Evolutionary conservation across 1,284 basidiomycete genomes (phyloP), one percentile per base, ranked within the genome.

Genomic region (Sporisorium scitamineum): DNA sequence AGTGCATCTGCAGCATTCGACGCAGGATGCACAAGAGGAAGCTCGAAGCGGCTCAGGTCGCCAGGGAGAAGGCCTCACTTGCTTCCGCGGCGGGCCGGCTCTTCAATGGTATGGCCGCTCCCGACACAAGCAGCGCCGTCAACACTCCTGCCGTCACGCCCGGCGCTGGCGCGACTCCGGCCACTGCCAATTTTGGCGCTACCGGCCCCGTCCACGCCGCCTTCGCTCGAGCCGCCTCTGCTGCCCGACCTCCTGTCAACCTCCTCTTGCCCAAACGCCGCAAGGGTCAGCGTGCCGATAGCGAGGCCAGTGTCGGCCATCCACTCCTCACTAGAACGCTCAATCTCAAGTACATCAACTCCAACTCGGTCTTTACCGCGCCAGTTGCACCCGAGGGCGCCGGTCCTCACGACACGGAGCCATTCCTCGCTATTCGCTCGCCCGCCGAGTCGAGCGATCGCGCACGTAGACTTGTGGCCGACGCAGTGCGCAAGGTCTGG

Each of bases 401-500:
- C 34, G 63, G 61, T 26, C 67, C 70, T 6, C 57, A 75, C n/a
- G 74, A 74, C n/a, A 48, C 57, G 16, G 76, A 81, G 61, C 81
- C 81, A 1, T 82, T 82, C 61, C 61, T 82, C n/a, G 81, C 81
- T 8, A 82, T 82, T 45, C 78, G 81, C 18, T 79, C 76, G 5
- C 78, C 80, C 18, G 81, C 81, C 39, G 78, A 83, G 47, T 61
- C 78, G 2, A 70, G 55, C 8, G 83, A 83, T 34, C 70, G 81
- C 6, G 83, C 83, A 13, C 76, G 81, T 16, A 61, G 78, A 24
- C 66, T 84, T 27, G 76, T 85, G 13, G 81, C 80, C 11, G 79
- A 83, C 61, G 81, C 83, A 6, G 80, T 83, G 37, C 75, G 81
- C 55, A 77, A 80, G 58, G 73, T 82, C 0, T 85, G 83, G 83